These are phyloP conservation scores for Penicillium sp. DNA, from an alignment of 2,329 filamentous ascomycete genomes.

Conservation along the genomic window DNA sequence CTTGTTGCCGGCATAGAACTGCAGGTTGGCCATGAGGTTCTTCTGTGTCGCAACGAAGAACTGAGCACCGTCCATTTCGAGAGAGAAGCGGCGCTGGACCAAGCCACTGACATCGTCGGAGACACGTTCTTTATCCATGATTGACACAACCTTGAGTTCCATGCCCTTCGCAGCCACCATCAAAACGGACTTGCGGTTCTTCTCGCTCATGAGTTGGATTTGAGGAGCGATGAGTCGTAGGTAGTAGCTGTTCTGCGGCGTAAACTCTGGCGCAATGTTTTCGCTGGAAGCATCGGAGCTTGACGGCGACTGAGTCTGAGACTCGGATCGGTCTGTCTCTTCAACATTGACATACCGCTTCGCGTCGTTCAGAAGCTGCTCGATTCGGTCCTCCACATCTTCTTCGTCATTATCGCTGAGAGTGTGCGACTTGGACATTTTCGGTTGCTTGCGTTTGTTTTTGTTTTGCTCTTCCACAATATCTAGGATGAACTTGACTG, in stretches of 20 bases:
- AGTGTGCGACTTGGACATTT: slow-evolving; percentile 33
- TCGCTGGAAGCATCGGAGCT: slow-evolving; percentile 60
- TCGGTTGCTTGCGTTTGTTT: slow-evolving; percentile 55
- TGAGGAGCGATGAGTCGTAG: slow-evolving; percentile 94
- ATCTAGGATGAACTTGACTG: slow-evolving; percentile 96
- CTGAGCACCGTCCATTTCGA: slow-evolving; percentile 96
- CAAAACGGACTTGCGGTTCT: slow-evolving; percentile 95
- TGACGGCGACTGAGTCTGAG: slow-evolving; percentile 43
- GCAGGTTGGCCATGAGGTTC: slow-evolving; percentile 82
- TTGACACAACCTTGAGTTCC: slow-evolving; percentile 95
- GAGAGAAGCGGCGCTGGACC: slow-evolving; percentile 88
- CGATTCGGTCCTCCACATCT: slow-evolving; percentile 77
- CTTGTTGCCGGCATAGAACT: slow-evolving; percentile 90
- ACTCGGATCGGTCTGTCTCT: slow-evolving; percentile 50
- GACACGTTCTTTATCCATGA: slow-evolving; percentile 94
- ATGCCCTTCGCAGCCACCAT: slow-evolving; percentile 97
- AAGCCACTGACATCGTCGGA: slow-evolving; percentile 92
- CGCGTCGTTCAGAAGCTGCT: slow-evolving; percentile 80
- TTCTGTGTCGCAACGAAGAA: slow-evolving; percentile 97
- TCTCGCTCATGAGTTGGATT: slow-evolving; percentile 97
- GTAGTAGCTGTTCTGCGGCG: slow-evolving; percentile 90
- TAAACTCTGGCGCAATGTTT: slow-evolving; percentile 84
- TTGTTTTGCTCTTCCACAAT: slow-evolving; percentile 94
- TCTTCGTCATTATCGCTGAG: slow-evolving; percentile 57
- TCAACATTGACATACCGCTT: slow-evolving; percentile 78